Conservation (phyloP, 805 yeast genomes). For the Ogataea philodendri region DNA sequence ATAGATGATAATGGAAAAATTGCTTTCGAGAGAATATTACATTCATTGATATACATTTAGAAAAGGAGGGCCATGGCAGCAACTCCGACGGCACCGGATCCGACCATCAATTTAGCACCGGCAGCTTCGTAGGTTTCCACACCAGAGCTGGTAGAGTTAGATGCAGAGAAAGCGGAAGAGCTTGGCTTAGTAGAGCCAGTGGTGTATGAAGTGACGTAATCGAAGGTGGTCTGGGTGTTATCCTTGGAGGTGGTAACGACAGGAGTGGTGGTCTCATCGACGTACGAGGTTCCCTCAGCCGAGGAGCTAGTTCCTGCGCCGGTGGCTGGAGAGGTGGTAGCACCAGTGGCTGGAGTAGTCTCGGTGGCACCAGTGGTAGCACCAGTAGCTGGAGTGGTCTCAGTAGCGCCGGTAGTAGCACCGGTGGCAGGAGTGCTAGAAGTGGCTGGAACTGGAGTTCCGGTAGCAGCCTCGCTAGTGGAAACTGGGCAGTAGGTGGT, state of each 20-base stretch:
- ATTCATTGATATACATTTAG: constrained; percentile 13
- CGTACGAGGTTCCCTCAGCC: constrained; percentile 19
- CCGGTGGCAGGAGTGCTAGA: constrained; percentile 19
- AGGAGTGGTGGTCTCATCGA: constrained; percentile 36
- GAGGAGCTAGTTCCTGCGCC: constrained; percentile 6
- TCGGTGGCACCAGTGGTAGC: constrained; percentile 14
- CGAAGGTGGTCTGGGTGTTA: constrained; percentile 37
- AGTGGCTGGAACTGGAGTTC: constrained; percentile 7
- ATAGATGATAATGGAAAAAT: neutral
- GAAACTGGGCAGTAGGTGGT: constrained; percentile 24
- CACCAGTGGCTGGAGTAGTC: constrained; percentile 17
- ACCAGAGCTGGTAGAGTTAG: constrained; percentile 11
- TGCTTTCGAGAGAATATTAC: neutral
- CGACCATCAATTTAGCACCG: constrained; percentile 21
- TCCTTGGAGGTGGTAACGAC: constrained; percentile 40
- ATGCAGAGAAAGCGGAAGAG: constrained; percentile 6
- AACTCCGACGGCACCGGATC: constrained; percentile 30
- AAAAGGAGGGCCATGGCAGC: constrained; percentile 32
- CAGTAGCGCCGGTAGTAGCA: constrained; percentile 10
- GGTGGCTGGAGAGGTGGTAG: constrained; percentile 9
- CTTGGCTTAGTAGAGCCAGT: constrained; percentile 16
- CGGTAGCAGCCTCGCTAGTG: constrained; percentile 9
- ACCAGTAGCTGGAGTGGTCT: constrained; percentile 15
- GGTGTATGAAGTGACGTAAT: constrained; percentile 25
- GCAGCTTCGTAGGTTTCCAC: constrained; percentile 22